A percentile compares a stretch with the other conserved stretches of the same genome.
phyloP scores from a whole-genome alignment of 306 rosid genomes.

The Vigna angularis region DNA sequence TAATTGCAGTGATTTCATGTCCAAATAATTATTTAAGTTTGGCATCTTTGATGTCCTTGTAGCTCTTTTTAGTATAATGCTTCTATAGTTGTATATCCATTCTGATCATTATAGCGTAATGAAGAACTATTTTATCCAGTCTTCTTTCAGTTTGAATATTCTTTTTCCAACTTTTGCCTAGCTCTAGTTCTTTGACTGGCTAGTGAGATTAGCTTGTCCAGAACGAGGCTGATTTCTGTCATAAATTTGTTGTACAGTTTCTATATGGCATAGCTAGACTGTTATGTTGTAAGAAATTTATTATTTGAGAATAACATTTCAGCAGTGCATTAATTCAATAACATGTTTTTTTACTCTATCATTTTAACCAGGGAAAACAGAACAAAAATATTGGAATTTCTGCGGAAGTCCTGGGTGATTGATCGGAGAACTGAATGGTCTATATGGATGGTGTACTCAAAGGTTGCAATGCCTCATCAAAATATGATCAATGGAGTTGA shows the following conservation, averaged over 20 bases:
- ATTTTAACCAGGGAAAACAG: conserved; percentile 72
- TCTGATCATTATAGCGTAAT: conserved; percentile 20
- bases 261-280: neutral
- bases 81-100: conserved; percentile 37
- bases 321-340: conserved; percentile 14
- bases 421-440: conserved; percentile 97
- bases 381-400: conserved; percentile 77
- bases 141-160: conserved; percentile 15
- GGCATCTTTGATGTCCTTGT: conserved; percentile 1
- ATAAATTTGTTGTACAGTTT: neutral
- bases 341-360: conserved; percentile 33
- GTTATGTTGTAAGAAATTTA: conserved; percentile 30
- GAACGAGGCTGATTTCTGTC: conserved; percentile 2
- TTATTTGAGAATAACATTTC: conserved; percentile 28
- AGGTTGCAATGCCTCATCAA: conserved; percentile 84
- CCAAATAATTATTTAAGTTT: conserved; percentile 30
- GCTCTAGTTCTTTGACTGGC: conserved; percentile 13
- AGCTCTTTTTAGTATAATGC: neutral
- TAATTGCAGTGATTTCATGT: conserved; percentile 29
- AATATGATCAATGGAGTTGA: conserved; percentile 59
- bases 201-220: conserved; percentile 28
- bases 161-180: neutral
- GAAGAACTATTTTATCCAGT: conserved; percentile 7
- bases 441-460: conserved; percentile 96
- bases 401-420: conserved; percentile 71